These are phyloP conservation scores for Rhodosporidiobolus sp. DNA, from an alignment of 768 basidiomycete species.

Conservation along the genomic window DNA sequence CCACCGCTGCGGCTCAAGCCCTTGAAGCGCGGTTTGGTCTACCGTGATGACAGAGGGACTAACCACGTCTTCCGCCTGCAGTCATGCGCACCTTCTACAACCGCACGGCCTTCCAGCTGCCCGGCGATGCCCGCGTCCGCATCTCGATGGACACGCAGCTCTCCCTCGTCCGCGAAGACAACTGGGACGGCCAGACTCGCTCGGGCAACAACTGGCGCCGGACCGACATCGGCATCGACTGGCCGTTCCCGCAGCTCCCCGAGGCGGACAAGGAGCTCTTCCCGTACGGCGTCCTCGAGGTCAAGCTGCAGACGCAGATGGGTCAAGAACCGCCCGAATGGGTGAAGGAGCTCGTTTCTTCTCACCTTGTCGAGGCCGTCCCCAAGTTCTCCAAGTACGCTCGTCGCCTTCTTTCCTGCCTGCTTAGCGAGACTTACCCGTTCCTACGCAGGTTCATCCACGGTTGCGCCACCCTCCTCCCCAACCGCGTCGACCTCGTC, in stretches of 20 bases:
- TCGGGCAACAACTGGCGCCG: constrained; percentile 88
- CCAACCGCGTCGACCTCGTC: constrained; percentile 87
- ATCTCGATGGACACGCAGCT: constrained; percentile 97
- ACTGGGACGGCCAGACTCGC: constrained; percentile 82
- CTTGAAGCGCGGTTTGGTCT: no score
- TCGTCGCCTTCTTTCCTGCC: constrained; percentile 19
- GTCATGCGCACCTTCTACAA: constrained; percentile 98
- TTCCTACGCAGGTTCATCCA: constrained; percentile 65
- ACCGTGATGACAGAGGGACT: not conserved
- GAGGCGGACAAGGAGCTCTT: constrained; percentile 85
- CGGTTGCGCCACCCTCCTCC: constrained; percentile 83
- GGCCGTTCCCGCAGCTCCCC: constrained; percentile 74
- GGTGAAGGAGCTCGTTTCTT: constrained; percentile 93
- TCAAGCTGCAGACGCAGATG: constrained; percentile 92
- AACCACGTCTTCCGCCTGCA: constrained; percentile 46
- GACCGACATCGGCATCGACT: constrained; percentile 79
- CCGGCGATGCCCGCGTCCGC: constrained; percentile 96
- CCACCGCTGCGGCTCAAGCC: no score
- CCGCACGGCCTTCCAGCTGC: constrained; percentile 96
- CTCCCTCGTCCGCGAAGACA: constrained; percentile 89
- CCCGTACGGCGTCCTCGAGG: constrained; percentile 95
- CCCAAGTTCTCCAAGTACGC: constrained; percentile 87
- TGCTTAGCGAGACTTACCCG: constrained; percentile 51
- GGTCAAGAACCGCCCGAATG: constrained; percentile 94
- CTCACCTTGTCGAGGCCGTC: constrained; percentile 88